phyloP scores from a whole-genome alignment of 1,284 basidiomycete genomes.

The Microbotryum intermedium region DNA sequence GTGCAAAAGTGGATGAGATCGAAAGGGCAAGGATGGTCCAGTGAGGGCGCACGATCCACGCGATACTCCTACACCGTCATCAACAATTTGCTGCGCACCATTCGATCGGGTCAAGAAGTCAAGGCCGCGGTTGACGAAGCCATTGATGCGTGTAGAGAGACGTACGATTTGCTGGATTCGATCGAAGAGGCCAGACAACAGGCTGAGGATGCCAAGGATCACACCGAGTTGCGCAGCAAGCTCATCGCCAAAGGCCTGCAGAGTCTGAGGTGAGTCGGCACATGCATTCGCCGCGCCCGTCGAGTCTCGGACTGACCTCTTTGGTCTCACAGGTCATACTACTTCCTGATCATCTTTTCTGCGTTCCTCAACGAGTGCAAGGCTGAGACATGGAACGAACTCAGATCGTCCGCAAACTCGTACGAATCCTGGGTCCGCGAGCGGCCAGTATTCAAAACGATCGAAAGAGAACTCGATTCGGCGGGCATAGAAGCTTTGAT shows the following conservation, averaged over 20 bases:
- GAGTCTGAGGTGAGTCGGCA: conserved; percentile 54
- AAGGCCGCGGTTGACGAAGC: conserved; percentile 71
- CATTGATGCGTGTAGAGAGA: conserved; percentile 76
- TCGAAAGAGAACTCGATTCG: conserved; percentile 79
- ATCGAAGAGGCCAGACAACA: conserved; percentile 69
- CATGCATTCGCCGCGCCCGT: neutral
- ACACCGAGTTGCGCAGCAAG: conserved; percentile 57
- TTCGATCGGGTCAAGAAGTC: conserved; percentile 64
- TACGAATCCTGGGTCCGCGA: conserved; percentile 56
- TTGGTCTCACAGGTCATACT: conserved; percentile 6
- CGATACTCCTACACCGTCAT: conserved; percentile 45
- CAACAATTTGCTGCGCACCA: conserved; percentile 72
- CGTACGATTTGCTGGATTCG: conserved; percentile 73
- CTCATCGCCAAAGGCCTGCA: conserved; percentile 68
- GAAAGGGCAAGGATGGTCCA: conserved; percentile 10
- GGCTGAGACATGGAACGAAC: conserved; percentile 49
- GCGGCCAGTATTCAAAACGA: conserved; percentile 86
- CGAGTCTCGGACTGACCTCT: neutral
- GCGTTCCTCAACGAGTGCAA: conserved; percentile 80
- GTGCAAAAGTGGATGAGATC: conserved; percentile 72
- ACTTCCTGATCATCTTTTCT: conserved; percentile 81
- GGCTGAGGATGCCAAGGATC: conserved; percentile 62
- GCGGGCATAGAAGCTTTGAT: conserved; percentile 72
- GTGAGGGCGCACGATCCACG: neutral
- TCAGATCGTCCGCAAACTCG: conserved; percentile 6